Percentiles rank a stretch among this genome's conserved stretches.
phyloP scores from a whole-genome alignment of 2,329 filamentous ascomycete species.

The Pyrenochaeta sp. region DNA sequence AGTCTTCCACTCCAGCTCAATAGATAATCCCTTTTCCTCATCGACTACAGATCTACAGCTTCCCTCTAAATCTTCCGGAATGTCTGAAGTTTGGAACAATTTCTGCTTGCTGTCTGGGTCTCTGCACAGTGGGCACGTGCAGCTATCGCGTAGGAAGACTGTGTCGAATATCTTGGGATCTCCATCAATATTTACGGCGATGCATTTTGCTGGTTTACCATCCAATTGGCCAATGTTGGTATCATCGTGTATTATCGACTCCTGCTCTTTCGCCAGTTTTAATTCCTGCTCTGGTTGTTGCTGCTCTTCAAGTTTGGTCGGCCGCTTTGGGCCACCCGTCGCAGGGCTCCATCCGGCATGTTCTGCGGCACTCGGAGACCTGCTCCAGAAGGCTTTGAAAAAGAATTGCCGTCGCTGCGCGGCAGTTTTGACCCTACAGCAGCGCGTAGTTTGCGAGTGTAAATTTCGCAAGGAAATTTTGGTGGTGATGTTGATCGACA shows the following conservation, averaged over 20 bases:
- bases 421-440: constrained; percentile 1
- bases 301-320: constrained; percentile 23
- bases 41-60: constrained; percentile 46
- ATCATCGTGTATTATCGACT: constrained; percentile 8
- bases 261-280: constrained; percentile 18
- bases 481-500: constrained; percentile 40
- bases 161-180: constrained; percentile 41
- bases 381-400: constrained; percentile 29
- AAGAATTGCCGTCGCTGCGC: constrained; percentile 19
- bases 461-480: constrained; percentile 12
- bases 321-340: constrained; percentile 26
- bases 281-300: constrained; percentile 22
- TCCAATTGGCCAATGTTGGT: constrained; percentile 27
- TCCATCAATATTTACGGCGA: constrained; percentile 45
- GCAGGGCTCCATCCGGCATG: constrained; percentile 30
- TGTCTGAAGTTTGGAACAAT: constrained; percentile 70
- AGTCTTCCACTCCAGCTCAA: constrained; percentile 70
- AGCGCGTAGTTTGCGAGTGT: background rate
- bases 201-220: constrained; percentile 35
- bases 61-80: constrained; percentile 57
- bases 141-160: constrained; percentile 64
- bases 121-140: constrained; percentile 65
- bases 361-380: constrained; percentile 22
- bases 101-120: constrained; percentile 70
- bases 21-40: constrained; percentile 51